These are phyloP conservation scores for Lactarius evosmus DNA, from an alignment of 768 basidiomycete genomes.

Conservation along the genomic window DNA sequence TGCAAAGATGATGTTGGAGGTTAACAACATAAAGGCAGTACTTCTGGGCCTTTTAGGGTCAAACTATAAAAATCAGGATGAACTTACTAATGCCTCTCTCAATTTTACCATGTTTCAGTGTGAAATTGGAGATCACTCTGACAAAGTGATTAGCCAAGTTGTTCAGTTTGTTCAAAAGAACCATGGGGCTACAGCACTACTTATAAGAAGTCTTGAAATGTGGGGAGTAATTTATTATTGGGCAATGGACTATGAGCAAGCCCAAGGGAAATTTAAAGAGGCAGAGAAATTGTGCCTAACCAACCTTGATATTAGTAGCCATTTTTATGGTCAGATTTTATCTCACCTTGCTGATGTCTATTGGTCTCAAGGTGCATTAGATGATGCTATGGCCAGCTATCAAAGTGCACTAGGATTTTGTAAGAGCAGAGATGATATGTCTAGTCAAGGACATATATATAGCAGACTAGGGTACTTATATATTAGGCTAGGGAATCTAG, in stretches of 20 bases:
- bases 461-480: neutral
- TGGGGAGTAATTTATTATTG: neutral
- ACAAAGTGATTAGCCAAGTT: neutral
- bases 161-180: no score
- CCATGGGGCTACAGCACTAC: neutral
- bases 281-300: neutral
- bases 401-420: neutral
- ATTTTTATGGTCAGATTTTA: neutral
- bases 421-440: neutral
- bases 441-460: neutral
- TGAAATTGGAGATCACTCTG: neutral
- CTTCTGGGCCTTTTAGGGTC: neutral
- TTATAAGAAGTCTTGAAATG: neutral
- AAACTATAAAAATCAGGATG: neutral
- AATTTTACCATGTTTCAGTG: neutral
- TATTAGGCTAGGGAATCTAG: neutral
- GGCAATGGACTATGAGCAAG: neutral
- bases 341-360: neutral
- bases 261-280: neutral
- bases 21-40: neutral
- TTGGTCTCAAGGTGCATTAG: neutral
- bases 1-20: no score
- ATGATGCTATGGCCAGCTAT: neutral
- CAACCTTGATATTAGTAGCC: neutral
- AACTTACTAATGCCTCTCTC: neutral